Base-by-base conservation (phyloP, 371 early-diverging fungal species). In the Apophysomyces ossiformis region DNA sequence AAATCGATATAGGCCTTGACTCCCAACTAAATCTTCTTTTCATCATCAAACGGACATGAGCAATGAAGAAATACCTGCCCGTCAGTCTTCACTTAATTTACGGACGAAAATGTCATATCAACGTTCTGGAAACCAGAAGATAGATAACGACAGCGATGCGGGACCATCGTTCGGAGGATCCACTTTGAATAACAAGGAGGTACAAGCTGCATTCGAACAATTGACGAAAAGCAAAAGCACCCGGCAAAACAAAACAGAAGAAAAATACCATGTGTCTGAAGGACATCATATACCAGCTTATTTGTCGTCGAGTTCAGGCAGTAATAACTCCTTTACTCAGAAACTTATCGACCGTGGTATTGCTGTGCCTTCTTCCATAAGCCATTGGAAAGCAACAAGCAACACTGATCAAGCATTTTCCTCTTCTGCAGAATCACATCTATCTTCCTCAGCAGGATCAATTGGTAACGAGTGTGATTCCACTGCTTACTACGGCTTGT, bases 291-390 rank as follows among this genome's bases (percentile, higher is more conserved):
- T 35, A 18, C 8, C 18, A 32, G 13, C 39, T 13, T 39, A 16
- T 15, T 16, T 18, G 39, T 12, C 41, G 35, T n/a, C 5, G 44
- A 43, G 16, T 50, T 18, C 45, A 66, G 47, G 36, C 21, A 61
- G 61, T 57, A 39, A 61, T 35, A 57, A 62, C 13, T 80, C 81
- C 2, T 76, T 81, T 36, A 81, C 81, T 0, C 78, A 78, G 59
- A 67, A 78, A 0, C 63, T 78, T 1, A 70, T 78, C 41, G 81
- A 81, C 11, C 71, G 81, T 37, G 81, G 81, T 13, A 75, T 75
- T 0, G 67, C 75, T 26, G 81, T 81, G 5, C 81, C 81, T 41
- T 69, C 70, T 16, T 78, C 78, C 21, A 57, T 68, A 13, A 21
- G 21, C 9, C 54, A 50, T 21, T 50, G 54, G 54, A 50, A 50